Conservation (phyloP, 2,329 filamentous ascomycete species). For the Cytospora leucostoma region DNA sequence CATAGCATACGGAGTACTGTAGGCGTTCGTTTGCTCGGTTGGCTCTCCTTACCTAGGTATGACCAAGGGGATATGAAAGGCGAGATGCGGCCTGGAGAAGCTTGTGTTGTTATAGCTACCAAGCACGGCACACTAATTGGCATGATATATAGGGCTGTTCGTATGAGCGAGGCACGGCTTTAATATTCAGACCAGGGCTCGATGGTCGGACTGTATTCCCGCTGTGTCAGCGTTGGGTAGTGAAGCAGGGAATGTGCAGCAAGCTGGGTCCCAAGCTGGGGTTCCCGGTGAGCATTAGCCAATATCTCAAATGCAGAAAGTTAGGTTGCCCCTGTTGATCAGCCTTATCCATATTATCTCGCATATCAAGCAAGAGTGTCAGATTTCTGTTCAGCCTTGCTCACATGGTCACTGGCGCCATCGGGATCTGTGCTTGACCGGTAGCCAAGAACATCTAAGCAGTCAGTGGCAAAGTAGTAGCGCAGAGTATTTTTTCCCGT, state of each 20-base stretch:
- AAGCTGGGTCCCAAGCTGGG: not conserved
- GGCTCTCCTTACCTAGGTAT: not conserved
- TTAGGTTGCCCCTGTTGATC: not conserved
- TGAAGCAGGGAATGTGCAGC: not conserved
- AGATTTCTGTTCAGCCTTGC: not conserved
- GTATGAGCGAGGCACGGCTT: not conserved
- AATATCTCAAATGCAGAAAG: not conserved
- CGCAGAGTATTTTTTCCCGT: not conserved
- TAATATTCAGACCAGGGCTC: too few relatives aligned
- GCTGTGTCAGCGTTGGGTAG: not conserved
- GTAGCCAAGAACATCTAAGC: not conserved
- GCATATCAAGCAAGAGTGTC: not conserved
- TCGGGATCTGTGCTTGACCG: not conserved
- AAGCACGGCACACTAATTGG: not conserved
- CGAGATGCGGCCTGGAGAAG: not conserved
- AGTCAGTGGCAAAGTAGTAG: not conserved
- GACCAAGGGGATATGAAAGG: not conserved
- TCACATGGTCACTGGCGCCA: not conserved
- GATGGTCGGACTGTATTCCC: too few relatives aligned
- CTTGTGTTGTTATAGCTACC: not conserved
- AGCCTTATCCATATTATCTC: not conserved
- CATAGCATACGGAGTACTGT: not conserved
- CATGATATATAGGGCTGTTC: not conserved
- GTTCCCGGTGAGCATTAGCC: not conserved
- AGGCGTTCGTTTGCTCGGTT: not conserved